phyloP scores from a whole-genome alignment of 2,329 filamentous ascomycete genomes.

The Colletotrichum chrysophilum region DNA sequence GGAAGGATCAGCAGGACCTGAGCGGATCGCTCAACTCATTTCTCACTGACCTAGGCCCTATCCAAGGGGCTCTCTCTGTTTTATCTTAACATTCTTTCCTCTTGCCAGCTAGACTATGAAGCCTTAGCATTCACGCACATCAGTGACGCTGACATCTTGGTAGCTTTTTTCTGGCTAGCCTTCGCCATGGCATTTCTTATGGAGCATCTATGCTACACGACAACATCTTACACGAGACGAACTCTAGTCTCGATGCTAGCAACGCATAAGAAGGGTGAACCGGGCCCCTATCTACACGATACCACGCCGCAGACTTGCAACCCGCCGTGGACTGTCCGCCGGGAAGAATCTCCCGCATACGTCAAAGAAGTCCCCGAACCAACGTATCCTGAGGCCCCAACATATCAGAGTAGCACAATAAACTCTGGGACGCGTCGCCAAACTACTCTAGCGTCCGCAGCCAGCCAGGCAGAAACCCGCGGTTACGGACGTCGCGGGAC shows the following conservation, averaged over 20 bases:
- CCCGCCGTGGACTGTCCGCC: not conserved
- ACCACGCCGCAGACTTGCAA: not conserved
- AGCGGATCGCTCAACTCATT: too few relatives aligned
- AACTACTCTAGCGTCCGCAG: not conserved
- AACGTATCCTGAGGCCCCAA: not conserved
- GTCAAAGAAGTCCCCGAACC: not conserved
- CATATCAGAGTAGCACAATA: not conserved
- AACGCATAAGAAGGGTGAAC: not conserved
- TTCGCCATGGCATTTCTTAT: not conserved
- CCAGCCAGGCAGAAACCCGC: not conserved
- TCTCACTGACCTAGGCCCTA: not conserved
- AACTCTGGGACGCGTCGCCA: not conserved
- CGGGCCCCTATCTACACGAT: not conserved
- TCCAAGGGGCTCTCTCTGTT: not conserved
- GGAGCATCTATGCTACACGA: not conserved
- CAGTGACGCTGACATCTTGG: fast-evolving
- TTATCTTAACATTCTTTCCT: not conserved
- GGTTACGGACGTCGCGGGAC: not conserved
- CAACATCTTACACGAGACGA: not conserved
- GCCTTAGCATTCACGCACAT: not conserved
- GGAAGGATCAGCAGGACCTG: fast-evolving
- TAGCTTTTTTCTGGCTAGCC: not conserved
- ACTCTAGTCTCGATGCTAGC: too few relatives aligned
- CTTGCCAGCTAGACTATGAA: not conserved
- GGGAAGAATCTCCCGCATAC: not conserved